phyloP scores from a whole-genome alignment of 768 basidiomycete genomes.

The Candolleomyces eurysporus region DNA sequence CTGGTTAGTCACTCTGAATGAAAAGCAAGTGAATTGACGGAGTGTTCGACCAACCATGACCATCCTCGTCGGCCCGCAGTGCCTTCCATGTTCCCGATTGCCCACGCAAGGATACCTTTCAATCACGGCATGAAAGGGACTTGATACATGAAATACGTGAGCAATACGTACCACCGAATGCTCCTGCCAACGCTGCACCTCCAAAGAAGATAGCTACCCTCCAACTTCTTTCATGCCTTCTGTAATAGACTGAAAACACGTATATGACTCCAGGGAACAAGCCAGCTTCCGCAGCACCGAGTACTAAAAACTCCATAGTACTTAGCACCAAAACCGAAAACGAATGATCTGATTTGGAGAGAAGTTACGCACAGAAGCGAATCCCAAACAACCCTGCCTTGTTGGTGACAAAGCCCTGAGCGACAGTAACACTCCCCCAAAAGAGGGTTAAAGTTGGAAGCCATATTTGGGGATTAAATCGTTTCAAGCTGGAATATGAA shows the following conservation, averaged over 20 bases:
- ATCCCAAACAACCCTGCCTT: constrained; percentile 54
- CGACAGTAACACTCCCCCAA: constrained; percentile 56
- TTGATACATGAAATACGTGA: neutral
- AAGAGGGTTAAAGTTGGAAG: constrained; percentile 55
- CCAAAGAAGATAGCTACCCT: constrained; percentile 64
- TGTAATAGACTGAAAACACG: constrained; percentile 59
- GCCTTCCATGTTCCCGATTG: constrained; percentile 59
- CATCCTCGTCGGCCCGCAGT: constrained; percentile 59
- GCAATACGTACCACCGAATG: constrained; percentile 52
- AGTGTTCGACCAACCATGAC: constrained; percentile 42
- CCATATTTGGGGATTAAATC: constrained; percentile 59
- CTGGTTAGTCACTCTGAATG: neutral
- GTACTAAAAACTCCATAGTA: constrained; percentile 30
- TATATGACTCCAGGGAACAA: constrained; percentile 58
- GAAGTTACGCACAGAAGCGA: constrained; percentile 43
- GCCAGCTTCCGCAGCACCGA: constrained; percentile 60
- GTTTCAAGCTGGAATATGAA: constrained; percentile 44
- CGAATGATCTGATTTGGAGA: neutral
- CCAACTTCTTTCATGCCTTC: constrained; percentile 57
- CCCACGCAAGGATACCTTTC: constrained; percentile 55
- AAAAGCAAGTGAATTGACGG: no score
- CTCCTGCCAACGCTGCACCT: constrained; percentile 60
- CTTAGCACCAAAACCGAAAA: neutral
- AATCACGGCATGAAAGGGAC: neutral
- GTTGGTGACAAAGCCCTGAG: constrained; percentile 54